Evolutionary conservation across 495 filamentous ascomycete species (phyloP), one percentile per base, ranked within the genome.

Genomic region (Letharia columbiana): DNA sequence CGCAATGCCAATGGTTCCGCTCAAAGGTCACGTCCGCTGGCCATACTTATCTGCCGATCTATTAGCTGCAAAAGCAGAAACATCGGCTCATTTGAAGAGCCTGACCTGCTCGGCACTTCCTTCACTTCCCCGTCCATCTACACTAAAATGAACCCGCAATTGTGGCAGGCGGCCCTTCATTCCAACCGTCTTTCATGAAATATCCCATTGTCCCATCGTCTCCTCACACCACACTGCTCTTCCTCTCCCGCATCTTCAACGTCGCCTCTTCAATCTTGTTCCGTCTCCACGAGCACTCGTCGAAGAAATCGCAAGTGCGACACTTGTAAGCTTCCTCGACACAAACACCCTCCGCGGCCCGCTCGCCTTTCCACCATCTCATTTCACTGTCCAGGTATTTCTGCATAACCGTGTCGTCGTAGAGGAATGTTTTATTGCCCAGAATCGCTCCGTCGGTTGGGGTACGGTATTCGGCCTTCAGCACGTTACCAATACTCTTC

Each of bases 281-380:
- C 70, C 68, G 72, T 44, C 85, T 72, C 86, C 86, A 88, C 39
- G 73, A 73, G 65, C 86, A 88, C 12, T 81, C 82, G 28, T 87
- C 85, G 33, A 75, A 78, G 68, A 88, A 88, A 61, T 87, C 84
- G 63, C 86, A 88, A 35, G 79, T 75, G 17, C 83, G 78, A 73
- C 94, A 98, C 76, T 98, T 98, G 81, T 87, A 96, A 1, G 90
- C 90, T 66, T 98, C 95, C 74, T 92, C 87, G 17, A 95, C 80
- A n/a, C 81, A 77, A 11, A 98, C 95, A 13, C 94, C 94, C n/a
- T 82, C 78, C 0, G 92, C 84, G 64, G 81, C 77, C 23, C 92
- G 75, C 72, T 91, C 81, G 6, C 95, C 94, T 52, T 81, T 84
- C 94, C 94, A 98, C 91, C 91, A 98, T 37, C 78, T 73, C 82